Evolutionary conservation across 345 rosid species (phyloP).

Genomic region (Noccaea bulbosa): DNA sequence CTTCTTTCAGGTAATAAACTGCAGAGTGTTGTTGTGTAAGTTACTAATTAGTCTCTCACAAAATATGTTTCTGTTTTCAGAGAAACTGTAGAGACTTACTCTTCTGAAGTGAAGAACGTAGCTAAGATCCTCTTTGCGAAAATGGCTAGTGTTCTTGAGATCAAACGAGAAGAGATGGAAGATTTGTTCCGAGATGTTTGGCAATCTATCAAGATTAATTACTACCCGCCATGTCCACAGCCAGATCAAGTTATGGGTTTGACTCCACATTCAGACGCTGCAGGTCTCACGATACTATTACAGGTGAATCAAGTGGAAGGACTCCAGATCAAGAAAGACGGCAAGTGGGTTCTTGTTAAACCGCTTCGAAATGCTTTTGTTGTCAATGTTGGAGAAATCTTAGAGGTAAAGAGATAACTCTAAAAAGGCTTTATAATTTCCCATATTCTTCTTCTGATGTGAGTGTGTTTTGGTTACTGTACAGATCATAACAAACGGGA

Average conservation of each 20-base stretch:
- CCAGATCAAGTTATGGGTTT: constrained; percentile 47
- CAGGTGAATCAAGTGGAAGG: constrained; percentile 50
- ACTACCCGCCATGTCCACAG: constrained; percentile 52
- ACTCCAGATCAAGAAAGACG: constrained; percentile 48
- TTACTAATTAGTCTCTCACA: background rate
- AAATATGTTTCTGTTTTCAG: constrained; percentile 24
- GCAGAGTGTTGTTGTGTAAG: background rate
- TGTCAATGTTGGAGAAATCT: constrained; percentile 53
- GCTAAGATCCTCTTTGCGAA: constrained; percentile 35
- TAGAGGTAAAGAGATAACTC: constrained; percentile 49
- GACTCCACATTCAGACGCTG: constrained; percentile 48
- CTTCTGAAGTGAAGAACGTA: constrained; percentile 38
- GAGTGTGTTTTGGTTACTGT: constrained; percentile 7
- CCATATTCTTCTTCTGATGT: constrained; percentile 15
- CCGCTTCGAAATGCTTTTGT: constrained; percentile 50
- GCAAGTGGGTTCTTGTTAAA: constrained; percentile 48
- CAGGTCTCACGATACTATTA: constrained; percentile 47
- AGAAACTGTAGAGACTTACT: constrained; percentile 44
- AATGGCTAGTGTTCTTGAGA: constrained; percentile 41
- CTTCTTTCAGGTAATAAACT: constrained; percentile 44
- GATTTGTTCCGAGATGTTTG: constrained; percentile 44
- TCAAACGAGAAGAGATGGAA: constrained; percentile 42
- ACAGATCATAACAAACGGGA: constrained; percentile 56
- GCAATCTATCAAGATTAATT: constrained; percentile 46
- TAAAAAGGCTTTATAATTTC: background rate